phyloP scores from a whole-genome alignment of 768 basidiomycete species.

The Sutorius australiensis region DNA sequence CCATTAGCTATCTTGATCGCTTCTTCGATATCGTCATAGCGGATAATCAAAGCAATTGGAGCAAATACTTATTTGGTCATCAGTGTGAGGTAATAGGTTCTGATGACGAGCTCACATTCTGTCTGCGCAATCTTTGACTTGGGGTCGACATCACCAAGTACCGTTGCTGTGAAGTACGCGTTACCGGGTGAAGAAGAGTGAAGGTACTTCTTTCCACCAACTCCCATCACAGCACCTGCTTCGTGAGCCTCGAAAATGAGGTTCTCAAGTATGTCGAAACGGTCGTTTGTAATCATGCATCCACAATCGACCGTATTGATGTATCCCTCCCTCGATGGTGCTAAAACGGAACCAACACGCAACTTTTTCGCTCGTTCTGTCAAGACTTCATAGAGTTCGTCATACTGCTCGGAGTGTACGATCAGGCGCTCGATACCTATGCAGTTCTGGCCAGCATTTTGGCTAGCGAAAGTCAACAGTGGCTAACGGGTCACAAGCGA shows the following conservation, averaged over 20 bases:
- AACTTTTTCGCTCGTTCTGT: slow-evolving; percentile 60
- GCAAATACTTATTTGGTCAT: slow-evolving; percentile 73
- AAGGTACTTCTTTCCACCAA: slow-evolving; percentile 61
- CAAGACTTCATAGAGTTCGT: slow-evolving; percentile 67
- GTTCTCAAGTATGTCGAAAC: slow-evolving; percentile 64
- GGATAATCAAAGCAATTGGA: slow-evolving; percentile 83
- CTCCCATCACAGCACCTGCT: slow-evolving; percentile 58
- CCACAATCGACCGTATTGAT: slow-evolving; percentile 79
- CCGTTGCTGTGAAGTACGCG: slow-evolving; percentile 82
- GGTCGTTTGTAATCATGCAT: slow-evolving; percentile 74
- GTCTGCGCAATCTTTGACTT: slow-evolving; percentile 73
- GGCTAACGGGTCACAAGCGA: neutral
- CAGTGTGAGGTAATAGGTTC: slow-evolving; percentile 3
- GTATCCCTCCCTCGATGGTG: slow-evolving; percentile 62
- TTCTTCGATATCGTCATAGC: slow-evolving; percentile 79
- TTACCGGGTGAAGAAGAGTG: slow-evolving; percentile 71
- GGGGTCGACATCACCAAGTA: slow-evolving; percentile 73
- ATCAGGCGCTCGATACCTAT: slow-evolving; percentile 94
- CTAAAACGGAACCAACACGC: slow-evolving; percentile 74
- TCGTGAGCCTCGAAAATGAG: slow-evolving; percentile 68
- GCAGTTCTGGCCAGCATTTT: slow-evolving; percentile 94
- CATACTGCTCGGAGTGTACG: slow-evolving; percentile 75
- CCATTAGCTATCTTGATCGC: slow-evolving; percentile 86
- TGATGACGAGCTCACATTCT: slow-evolving; percentile 52
- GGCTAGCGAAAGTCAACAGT: slow-evolving; percentile 43